These are phyloP conservation scores for Arbutus unedo DNA, from an alignment of 148 eudicot genomes.

Conservation along the genomic window DNA sequence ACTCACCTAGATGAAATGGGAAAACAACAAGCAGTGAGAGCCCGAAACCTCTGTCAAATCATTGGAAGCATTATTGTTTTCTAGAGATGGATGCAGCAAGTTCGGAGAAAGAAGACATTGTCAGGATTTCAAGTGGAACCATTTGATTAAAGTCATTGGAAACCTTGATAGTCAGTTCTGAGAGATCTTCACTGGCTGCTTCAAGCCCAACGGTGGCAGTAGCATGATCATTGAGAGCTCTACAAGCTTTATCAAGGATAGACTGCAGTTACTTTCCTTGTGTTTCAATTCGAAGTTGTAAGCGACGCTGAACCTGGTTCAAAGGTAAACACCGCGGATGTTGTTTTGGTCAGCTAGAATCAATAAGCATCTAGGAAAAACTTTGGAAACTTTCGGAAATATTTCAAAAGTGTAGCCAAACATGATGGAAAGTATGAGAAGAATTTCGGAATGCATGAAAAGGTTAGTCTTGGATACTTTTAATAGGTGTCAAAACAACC, in stretches of 20 bases:
- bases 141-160: slow-evolving; percentile 35
- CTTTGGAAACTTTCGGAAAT: neutral
- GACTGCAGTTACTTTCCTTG: slow-evolving; percentile 63
- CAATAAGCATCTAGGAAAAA: neutral
- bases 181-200: slow-evolving; percentile 53
- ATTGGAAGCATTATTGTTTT: slow-evolving; percentile 20
- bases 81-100: slow-evolving; percentile 17
- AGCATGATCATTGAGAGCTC: slow-evolving; percentile 46
- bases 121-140: slow-evolving; percentile 26
- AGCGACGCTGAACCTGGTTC: slow-evolving; percentile 58
- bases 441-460: no score
- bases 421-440: neutral
- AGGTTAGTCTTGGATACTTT: no score
- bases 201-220: slow-evolving; percentile 42
- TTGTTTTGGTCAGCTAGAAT: no score
- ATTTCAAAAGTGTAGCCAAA: neutral
- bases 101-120: slow-evolving; percentile 33
- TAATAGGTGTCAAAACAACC: neutral
- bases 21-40: neutral
- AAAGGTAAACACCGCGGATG: neutral
- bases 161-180: slow-evolving; percentile 54
- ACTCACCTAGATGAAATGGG: neutral
- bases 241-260: slow-evolving; percentile 69
- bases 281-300: slow-evolving; percentile 63
- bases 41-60: slow-evolving; percentile 5